These are phyloP conservation scores for Nannizziopsis barbatae DNA, from an alignment of 2,329 filamentous ascomycete species.

Conservation along the genomic window DNA sequence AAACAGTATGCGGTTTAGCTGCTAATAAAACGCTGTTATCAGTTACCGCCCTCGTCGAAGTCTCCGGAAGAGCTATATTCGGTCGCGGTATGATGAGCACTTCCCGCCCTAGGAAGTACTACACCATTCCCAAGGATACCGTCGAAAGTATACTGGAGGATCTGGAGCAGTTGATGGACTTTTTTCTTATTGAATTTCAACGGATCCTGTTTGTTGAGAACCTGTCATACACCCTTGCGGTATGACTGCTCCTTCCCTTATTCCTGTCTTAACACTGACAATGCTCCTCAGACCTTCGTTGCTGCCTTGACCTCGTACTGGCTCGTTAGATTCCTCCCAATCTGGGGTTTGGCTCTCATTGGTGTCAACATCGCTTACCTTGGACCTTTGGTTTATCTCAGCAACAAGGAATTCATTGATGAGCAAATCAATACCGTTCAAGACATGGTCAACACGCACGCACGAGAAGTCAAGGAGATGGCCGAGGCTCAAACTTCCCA, in stretches of 20 bases:
- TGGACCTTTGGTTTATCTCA: conserved; percentile 51
- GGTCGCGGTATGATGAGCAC: conserved; percentile 50
- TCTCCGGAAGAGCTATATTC: conserved; percentile 45
- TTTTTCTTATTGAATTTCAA: conserved; percentile 58
- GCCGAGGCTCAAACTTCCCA: conserved; percentile 50
- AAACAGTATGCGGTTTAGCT: neutral
- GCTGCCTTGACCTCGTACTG: conserved; percentile 51
- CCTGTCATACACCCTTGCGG: conserved; percentile 47
- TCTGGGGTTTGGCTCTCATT: conserved; percentile 52
- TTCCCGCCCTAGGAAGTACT: conserved; percentile 54
- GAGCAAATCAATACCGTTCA: conserved; percentile 46
- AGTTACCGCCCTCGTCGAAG: conserved; percentile 48
- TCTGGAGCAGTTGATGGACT: conserved; percentile 54
- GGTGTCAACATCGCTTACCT: conserved; percentile 47
- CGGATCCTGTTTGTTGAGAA: conserved; percentile 57
- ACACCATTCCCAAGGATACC: conserved; percentile 53
- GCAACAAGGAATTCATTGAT: conserved; percentile 55
- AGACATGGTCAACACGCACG: conserved; percentile 46
- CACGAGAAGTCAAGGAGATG: conserved; percentile 48
- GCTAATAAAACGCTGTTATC: conserved; percentile 10
- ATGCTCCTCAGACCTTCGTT: conserved; percentile 43
- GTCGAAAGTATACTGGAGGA: conserved; percentile 52
- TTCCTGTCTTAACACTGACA: conserved; percentile 16
- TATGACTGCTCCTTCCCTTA: conserved; percentile 30
- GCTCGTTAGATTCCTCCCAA: conserved; percentile 54